Evolutionary conservation across 164 flowering plant genomes (phyloP).

Genomic region (Chimonanthus salicifolius): DNA sequence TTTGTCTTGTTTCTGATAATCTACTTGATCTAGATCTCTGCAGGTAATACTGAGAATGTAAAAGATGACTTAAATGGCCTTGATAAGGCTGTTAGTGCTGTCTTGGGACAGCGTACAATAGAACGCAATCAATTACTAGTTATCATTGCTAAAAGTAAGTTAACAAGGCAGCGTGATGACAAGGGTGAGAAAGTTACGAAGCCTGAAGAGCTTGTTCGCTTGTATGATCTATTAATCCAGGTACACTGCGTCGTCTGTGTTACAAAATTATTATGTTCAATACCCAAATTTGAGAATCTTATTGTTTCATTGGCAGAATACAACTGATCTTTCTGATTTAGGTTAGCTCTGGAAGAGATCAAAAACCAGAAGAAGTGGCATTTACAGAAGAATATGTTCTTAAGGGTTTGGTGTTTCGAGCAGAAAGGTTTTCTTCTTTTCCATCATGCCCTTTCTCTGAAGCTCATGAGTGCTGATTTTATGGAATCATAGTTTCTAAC

Average conservation of each 20-base stretch:
- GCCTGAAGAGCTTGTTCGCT: conserved; percentile 95
- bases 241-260: conserved; percentile 20
- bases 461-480: no score
- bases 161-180: conserved; percentile 56
- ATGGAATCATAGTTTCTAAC: no score
- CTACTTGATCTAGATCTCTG: conserved; percentile 50
- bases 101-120: conserved; percentile 75
- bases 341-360: conserved; percentile 93
- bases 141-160: conserved; percentile 66
- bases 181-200: conserved; percentile 75
- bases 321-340: conserved; percentile 86
- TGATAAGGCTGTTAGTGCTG: conserved; percentile 93
- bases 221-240: conserved; percentile 91
- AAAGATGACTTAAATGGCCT: conserved; percentile 93
- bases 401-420: conserved; percentile 70
- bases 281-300: background rate
- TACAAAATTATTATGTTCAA: background rate
- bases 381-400: conserved; percentile 72
- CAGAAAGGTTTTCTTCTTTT: conserved; percentile 60
- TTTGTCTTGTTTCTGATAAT: conserved; percentile 12
- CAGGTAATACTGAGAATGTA: conserved; percentile 81
- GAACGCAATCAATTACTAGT: conserved; percentile 89
- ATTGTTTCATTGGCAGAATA: conserved; percentile 46
- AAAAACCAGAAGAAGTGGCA: conserved; percentile 73
- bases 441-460: background rate